These are phyloP conservation scores for Litchi chinensis DNA, from an alignment of 345 rosid species.

Conservation along the genomic window DNA sequence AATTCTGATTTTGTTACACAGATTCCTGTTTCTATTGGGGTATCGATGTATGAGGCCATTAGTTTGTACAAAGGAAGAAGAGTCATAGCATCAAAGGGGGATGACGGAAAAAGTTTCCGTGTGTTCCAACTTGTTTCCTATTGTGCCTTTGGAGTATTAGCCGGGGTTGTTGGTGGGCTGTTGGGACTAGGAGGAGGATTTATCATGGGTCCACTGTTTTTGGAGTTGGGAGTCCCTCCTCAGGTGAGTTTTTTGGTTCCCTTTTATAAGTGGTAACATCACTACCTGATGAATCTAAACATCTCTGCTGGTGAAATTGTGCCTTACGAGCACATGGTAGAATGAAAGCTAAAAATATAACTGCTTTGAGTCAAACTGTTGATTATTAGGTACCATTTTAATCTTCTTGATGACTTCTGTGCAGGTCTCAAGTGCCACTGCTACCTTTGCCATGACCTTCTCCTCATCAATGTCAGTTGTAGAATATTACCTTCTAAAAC, in stretches of 20 bases:
- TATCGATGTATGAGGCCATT: conserved; percentile 37
- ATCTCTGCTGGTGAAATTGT: background rate
- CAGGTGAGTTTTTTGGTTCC: conserved; percentile 29
- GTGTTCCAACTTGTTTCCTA: conserved; percentile 30
- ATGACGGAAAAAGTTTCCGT: conserved; percentile 14
- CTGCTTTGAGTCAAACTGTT: background rate
- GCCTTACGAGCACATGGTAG: background rate
- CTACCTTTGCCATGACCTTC: conserved; percentile 60
- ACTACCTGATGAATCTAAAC: background rate
- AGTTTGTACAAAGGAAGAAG: conserved; percentile 36
- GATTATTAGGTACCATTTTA: conserved; percentile 12
- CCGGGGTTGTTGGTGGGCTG: conserved; percentile 42
- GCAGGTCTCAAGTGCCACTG: conserved; percentile 67
- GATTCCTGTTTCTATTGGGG: conserved; percentile 45
- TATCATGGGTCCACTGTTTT: conserved; percentile 44
- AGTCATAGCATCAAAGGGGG: conserved; percentile 39
- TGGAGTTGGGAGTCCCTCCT: conserved; percentile 50
- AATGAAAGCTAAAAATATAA: no score
- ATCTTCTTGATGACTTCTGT: background rate
- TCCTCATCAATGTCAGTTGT: conserved; percentile 64
- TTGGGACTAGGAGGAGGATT: conserved; percentile 49
- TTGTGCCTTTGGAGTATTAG: conserved; percentile 30
- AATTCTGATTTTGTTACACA: conserved; percentile 14
- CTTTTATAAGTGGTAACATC: background rate
- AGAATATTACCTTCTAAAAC: conserved; percentile 57